These are phyloP conservation scores for Aspergillus sp. DNA, from an alignment of 2,329 filamentous ascomycete genomes.

Conservation along the genomic window DNA sequence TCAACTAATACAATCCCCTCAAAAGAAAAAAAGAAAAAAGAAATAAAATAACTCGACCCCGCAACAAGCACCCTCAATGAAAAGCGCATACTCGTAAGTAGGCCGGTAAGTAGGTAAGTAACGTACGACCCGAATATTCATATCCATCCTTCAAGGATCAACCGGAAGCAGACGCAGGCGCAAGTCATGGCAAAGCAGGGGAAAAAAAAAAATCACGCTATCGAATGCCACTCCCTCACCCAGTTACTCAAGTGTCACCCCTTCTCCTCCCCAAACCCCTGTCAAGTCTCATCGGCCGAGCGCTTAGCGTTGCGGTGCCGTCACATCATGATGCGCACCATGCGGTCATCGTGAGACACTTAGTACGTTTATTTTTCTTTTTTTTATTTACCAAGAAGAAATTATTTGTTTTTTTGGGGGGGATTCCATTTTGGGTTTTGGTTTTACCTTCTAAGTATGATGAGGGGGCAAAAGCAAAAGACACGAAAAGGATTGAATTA, in stretches of 20 bases:
- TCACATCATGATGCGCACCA: conserved; percentile 8
- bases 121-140: neutral
- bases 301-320: neutral
- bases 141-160: neutral
- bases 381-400: neutral
- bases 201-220: neutral
- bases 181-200: conserved; percentile 1
- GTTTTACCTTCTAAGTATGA: neutral
- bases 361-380: neutral
- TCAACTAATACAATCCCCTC: too few species aligned
- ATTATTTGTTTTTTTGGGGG: too few species aligned
- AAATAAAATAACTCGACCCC: neutral
- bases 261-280: neutral
- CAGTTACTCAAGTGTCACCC: too few species aligned
- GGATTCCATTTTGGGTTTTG: too few species aligned
- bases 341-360: conserved; percentile 8
- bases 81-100: neutral
- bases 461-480: neutral
- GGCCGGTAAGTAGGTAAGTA: neutral
- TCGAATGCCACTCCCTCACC: neutral
- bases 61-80: neutral
- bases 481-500: neutral
- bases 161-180: neutral
- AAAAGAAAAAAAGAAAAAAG: too few species aligned
- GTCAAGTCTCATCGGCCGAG: neutral